Percentiles rank a stretch among this genome's conserved stretches.
Evolutionary conservation across 768 basidiomycete species (phyloP).

Genomic region (Kwoniella europaea): DNA sequence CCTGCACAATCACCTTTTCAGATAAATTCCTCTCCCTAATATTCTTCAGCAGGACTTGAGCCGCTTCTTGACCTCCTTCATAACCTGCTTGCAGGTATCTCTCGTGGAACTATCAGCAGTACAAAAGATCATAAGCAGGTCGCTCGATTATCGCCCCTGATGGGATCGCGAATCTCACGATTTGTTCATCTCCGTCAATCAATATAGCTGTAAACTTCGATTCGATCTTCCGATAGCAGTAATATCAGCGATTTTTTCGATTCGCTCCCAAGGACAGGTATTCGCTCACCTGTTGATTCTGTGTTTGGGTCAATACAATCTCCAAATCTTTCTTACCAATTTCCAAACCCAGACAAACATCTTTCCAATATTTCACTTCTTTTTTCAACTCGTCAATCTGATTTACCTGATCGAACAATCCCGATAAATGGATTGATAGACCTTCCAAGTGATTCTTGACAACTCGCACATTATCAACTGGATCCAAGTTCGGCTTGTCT

Average conservation of each 20-base stretch:
- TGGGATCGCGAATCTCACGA: slow-evolving; percentile 30
- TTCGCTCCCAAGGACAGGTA: no score
- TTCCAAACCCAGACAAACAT: slow-evolving; percentile 27
- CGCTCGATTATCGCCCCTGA: background rate
- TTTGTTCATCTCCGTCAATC: slow-evolving; percentile 48
- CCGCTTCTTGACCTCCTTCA: slow-evolving; percentile 48
- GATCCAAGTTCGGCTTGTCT: background rate
- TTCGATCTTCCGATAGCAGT: background rate
- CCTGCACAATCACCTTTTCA: slow-evolving; percentile 39
- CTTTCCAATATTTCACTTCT: slow-evolving; percentile 44
- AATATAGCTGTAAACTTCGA: slow-evolving; percentile 38
- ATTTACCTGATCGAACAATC: slow-evolving; percentile 26
- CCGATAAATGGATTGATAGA: slow-evolving; percentile 22
- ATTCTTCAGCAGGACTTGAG: slow-evolving; percentile 33
- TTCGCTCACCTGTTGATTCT: slow-evolving; percentile 18
- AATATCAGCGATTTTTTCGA: no score
- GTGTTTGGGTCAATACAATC: slow-evolving; percentile 11
- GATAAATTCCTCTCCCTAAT: background rate
- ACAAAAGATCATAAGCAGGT: background rate
- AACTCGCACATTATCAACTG: slow-evolving; percentile 21
- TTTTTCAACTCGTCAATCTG: slow-evolving; percentile 38
- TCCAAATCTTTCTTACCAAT: slow-evolving; percentile 29
- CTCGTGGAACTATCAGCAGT: slow-evolving; percentile 41
- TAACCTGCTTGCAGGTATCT: slow-evolving; percentile 34
- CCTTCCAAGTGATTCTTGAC: slow-evolving; percentile 29